phyloP scores from a whole-genome alignment of 75 land plant genomes.

The Larix kaempferi region DNA sequence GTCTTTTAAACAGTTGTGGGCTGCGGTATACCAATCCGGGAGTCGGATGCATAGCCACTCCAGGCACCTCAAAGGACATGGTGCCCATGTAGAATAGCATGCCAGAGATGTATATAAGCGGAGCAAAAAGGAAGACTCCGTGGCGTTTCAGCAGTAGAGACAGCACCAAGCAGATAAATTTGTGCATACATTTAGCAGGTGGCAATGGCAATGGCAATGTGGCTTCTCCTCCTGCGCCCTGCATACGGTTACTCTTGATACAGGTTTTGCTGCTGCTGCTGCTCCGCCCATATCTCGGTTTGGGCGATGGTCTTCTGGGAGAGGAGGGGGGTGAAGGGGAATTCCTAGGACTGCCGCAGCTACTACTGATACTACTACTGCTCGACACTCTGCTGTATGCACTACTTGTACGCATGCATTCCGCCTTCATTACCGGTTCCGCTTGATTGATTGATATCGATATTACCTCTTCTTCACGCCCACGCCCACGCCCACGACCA shows the following conservation, averaged over 20 bases:
- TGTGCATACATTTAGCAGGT: slow-evolving; percentile 17
- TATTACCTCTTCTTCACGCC: no score
- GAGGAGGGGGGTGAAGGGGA: slow-evolving; percentile 28
- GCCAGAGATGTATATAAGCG: slow-evolving; percentile 40
- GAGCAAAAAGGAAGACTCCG: slow-evolving; percentile 29
- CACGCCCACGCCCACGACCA: no score
- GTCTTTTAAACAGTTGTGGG: slow-evolving; percentile 30
- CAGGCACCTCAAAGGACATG: slow-evolving; percentile 19
- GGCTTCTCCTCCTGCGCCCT: background rate
- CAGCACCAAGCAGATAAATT: slow-evolving; percentile 13
- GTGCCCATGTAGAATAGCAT: slow-evolving; percentile 46
- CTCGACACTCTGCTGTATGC: background rate
- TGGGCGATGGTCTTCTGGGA: slow-evolving; percentile 18
- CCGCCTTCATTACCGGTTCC: background rate
- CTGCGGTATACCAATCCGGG: slow-evolving; percentile 42
- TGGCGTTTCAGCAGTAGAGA: slow-evolving; percentile 29
- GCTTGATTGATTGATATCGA: background rate
- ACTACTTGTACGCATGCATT: background rate
- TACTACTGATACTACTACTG: background rate
- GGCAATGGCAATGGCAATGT: background rate
- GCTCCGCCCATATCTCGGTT: slow-evolving; percentile 14
- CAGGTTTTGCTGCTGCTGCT: background rate
- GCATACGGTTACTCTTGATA: slow-evolving; percentile 3
- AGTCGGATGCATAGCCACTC: background rate
- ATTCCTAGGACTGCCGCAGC: background rate